Percentiles rank a stretch among this genome's conserved stretches.
Evolutionary conservation across 2,329 filamentous ascomycete species (phyloP).

Genomic region (Fusarium heterosporum): DNA sequence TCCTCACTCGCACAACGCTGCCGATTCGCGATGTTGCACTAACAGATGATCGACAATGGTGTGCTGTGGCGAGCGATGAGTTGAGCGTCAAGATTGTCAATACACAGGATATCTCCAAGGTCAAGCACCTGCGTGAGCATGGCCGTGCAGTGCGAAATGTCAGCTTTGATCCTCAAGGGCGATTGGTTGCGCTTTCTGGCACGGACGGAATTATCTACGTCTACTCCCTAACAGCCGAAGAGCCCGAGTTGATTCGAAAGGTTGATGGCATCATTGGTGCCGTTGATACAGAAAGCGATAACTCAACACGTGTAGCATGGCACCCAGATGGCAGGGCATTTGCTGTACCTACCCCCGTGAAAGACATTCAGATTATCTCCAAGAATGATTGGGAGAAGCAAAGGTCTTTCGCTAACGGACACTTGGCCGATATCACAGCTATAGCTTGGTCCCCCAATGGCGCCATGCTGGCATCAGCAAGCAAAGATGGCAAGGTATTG

Average conservation of each 20-base stretch:
- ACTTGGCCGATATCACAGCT: constrained; percentile 86
- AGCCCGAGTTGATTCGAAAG: constrained; percentile 84
- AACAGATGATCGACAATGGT: constrained; percentile 85
- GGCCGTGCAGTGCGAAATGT: constrained; percentile 90
- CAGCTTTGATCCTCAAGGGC: constrained; percentile 84
- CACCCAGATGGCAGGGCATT: constrained; percentile 95
- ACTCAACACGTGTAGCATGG: constrained; percentile 82
- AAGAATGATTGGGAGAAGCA: constrained; percentile 90
- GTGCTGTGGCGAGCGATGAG: constrained; percentile 96
- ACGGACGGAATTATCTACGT: constrained; percentile 91
- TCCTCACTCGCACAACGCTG: constrained; percentile 85
- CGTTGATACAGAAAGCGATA: constrained; percentile 78
- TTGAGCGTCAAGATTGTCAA: constrained; percentile 90
- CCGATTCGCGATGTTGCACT: constrained; percentile 88
- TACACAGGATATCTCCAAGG: constrained; percentile 78
- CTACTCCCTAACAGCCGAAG: constrained; percentile 82
- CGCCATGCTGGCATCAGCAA: constrained; percentile 80
- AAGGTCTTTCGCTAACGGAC: constrained; percentile 79
- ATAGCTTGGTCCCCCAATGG: constrained; percentile 96
- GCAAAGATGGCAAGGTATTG: constrained; percentile 74
- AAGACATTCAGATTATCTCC: constrained; percentile 89
- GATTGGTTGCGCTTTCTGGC: constrained; percentile 82
- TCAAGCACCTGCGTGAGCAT: constrained; percentile 86
- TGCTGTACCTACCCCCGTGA: constrained; percentile 82
- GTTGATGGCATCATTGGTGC: constrained; percentile 87